Evolutionary conservation across 2,329 filamentous ascomycete species (phyloP).

Genomic region (Gaeumannomyces tritici): DNA sequence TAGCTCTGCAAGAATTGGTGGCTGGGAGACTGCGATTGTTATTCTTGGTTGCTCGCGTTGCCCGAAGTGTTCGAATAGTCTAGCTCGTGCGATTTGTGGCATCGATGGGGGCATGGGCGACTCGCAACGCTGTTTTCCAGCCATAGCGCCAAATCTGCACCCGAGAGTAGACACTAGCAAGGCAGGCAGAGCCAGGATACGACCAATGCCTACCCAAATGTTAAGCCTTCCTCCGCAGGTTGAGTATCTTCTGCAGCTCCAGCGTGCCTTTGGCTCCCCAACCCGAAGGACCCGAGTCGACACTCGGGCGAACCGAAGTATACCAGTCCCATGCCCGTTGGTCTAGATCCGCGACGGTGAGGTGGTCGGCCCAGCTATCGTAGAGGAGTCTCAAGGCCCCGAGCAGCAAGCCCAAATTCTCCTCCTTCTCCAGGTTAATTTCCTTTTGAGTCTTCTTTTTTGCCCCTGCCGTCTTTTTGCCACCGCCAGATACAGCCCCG

Average conservation of each 20-base stretch:
- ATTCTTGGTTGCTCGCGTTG: background rate
- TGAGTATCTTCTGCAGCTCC: constrained; percentile 56
- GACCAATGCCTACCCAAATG: too few relatives aligned
- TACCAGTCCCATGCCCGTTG: constrained; percentile 77
- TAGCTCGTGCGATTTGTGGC: background rate
- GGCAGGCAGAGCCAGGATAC: too few relatives aligned
- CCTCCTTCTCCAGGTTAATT: constrained; percentile 51
- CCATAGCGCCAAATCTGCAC: background rate
- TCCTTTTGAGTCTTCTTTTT: constrained; percentile 36
- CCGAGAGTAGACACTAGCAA: background rate
- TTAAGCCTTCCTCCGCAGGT: constrained; percentile 34
- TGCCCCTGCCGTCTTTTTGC: constrained; percentile 10
- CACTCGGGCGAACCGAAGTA: constrained; percentile 62
- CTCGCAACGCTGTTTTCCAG: background rate
- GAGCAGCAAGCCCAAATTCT: constrained; percentile 60
- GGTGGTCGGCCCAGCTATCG: constrained; percentile 60
- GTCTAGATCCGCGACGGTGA: constrained; percentile 60
- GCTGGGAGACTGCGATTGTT: too few relatives aligned
- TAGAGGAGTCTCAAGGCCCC: constrained; percentile 64
- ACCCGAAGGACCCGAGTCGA: constrained; percentile 62
- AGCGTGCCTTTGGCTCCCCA: constrained; percentile 77
- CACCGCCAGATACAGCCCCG: constrained; percentile 4
- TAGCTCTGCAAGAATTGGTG: too few relatives aligned
- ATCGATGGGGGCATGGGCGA: background rate
- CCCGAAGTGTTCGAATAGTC: background rate